phyloP scores from a whole-genome alignment of 208 protist genomes.

The Borovskyia barvae region DNA sequence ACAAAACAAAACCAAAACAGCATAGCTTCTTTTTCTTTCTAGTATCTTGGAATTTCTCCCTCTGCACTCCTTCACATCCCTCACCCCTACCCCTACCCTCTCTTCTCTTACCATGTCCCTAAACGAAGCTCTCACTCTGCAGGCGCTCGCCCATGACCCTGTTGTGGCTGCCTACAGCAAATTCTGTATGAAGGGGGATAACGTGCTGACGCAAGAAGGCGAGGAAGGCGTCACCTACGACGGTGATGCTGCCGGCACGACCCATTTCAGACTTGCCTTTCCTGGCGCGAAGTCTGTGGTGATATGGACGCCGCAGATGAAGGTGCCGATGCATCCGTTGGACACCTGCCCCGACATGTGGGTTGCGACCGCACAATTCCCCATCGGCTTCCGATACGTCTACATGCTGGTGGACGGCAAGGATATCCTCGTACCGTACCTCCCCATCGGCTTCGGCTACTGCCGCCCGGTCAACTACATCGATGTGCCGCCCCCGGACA shows the following conservation, averaged over 20 bases:
- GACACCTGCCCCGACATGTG: background rate
- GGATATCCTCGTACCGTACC: conserved; percentile 15
- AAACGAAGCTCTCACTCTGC: background rate
- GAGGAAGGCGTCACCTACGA: conserved; percentile 20
- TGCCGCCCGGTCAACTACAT: conserved; percentile 25
- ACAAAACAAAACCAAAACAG: no score
- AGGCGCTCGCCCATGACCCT: background rate
- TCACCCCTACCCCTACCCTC: background rate
- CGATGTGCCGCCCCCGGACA: conserved; percentile 17
- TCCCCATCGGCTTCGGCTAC: conserved; percentile 29
- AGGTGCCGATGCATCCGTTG: background rate
- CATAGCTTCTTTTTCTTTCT: no score
- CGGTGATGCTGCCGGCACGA: conserved; percentile 9
- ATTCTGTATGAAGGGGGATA: background rate
- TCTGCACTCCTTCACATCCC: background rate
- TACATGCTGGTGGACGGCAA: conserved; percentile 21
- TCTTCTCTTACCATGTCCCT: background rate
- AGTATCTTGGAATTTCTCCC: background rate
- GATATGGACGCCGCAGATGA: background rate
- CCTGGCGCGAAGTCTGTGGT: conserved; percentile 14
- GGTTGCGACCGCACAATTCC: background rate
- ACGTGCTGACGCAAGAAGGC: conserved; percentile 4
- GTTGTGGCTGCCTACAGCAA: background rate
- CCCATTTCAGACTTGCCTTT: conserved; percentile 17
- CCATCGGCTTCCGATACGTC: conserved; percentile 19